Evolutionary conservation across 2,329 filamentous ascomycete species (phyloP), one percentile per base, ranked within the genome.

Genomic region (Calonectria fujianensis): DNA sequence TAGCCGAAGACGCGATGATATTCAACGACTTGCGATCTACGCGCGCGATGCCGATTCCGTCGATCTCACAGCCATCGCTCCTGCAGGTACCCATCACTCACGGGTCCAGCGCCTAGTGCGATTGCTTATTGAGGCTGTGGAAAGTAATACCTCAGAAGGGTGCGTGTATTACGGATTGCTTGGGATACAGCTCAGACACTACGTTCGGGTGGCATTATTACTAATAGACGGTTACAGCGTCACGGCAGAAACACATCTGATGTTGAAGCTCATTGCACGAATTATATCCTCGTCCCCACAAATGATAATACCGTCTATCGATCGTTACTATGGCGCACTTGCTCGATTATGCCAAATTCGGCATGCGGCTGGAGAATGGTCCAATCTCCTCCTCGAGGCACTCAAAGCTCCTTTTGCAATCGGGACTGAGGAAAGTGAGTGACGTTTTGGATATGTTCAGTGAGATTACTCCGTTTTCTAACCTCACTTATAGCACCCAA

Each of bases 21-120:
- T 89, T 51, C 82, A 81, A 41, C 86, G 91, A 69, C 82, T 92
- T 45, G 82, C 85, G 57, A 74, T 80, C 32, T 88, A 92, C 72
- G 84, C 87, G 50, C 78, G 80, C n/a, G 89, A 90, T 74, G 81
- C 89, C 54, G 79, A 83, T 11, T 79, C 80, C 14, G 82, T 82
- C n/a, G 80, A 83, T 31, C 83, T 87, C 59, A 69, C 80, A 14
- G 78, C 81, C 24, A 85, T 89, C 75, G 78, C 82, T 27, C 82
- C 84, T 1, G 78, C 77, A 4, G 74, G 79, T 16, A 74, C 83
- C 9, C 82, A 84, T 70, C 32, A 64, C 0, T 79, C 82, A 31
- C 81, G 86, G 51, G 74, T 87, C 37, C 78, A 78, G 51, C 80
- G 80, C 35, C 80, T 91, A 11, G 79, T 83, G 13, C 77, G 75